phyloP scores from a whole-genome alignment of 2,329 filamentous ascomycete species.

The Paecilomyces sp. region DNA sequence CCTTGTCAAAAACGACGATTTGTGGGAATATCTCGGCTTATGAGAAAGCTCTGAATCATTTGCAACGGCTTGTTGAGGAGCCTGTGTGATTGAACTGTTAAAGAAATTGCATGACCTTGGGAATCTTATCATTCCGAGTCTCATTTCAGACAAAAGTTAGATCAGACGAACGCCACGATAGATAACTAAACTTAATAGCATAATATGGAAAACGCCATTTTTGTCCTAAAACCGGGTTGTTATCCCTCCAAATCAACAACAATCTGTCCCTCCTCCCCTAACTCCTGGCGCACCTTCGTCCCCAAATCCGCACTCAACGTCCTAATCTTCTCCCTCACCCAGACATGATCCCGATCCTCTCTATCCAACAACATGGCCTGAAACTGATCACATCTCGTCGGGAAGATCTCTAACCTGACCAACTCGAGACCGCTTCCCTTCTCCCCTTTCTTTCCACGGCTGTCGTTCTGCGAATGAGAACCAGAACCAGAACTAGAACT shows the following conservation, averaged over 20 bases:
- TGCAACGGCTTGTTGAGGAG: too few relatives aligned
- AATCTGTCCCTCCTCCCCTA: constrained; percentile 23
- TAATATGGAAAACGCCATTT: too few relatives aligned
- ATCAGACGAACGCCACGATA: too few relatives aligned
- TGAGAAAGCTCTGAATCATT: not conserved
- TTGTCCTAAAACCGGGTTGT: not conserved
- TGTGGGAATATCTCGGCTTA: not conserved
- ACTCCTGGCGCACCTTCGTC: constrained; percentile 14
- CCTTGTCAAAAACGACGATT: not conserved
- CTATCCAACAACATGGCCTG: constrained; percentile 21
- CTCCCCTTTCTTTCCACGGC: not conserved
- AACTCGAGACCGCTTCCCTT: constrained; percentile 10
- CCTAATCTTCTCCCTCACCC: constrained; percentile 20
- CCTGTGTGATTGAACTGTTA: too few relatives aligned
- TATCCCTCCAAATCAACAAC: constrained; percentile 14
- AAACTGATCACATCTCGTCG: constrained; percentile 27
- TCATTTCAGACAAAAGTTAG: too few relatives aligned
- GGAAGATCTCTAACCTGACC: constrained; percentile 27
- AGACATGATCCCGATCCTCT: constrained; percentile 24
- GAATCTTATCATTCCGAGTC: too few relatives aligned
- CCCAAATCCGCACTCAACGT: constrained; percentile 21
- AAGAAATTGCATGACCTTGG: too few relatives aligned
- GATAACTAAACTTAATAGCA: too few relatives aligned
- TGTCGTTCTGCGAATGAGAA: not conserved
- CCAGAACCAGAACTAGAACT: not conserved